A percentile compares a stretch with the other conserved stretches of the same genome.
Evolutionary conservation across 257 asterid species (phyloP).

Genomic region (Leonotis leonurus): DNA sequence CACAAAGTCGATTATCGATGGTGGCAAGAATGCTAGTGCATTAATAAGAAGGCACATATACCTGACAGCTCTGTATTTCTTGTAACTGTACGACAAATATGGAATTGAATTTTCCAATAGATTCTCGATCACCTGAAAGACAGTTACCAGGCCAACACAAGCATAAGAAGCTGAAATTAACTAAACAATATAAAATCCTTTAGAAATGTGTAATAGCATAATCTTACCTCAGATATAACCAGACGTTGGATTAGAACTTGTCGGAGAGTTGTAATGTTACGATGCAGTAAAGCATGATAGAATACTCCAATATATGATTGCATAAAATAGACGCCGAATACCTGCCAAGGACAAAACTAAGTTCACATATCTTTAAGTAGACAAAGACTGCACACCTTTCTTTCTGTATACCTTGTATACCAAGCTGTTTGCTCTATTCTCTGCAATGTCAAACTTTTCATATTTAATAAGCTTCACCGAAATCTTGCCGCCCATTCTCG

Average conservation of each 20-base stretch:
- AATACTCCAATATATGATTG: slow-evolving; percentile 90
- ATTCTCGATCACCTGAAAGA: slow-evolving; percentile 72
- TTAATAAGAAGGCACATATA: slow-evolving; percentile 17
- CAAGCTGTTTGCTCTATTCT: slow-evolving; percentile 77
- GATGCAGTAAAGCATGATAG: slow-evolving; percentile 88
- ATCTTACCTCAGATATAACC: slow-evolving; percentile 69
- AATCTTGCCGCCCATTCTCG: slow-evolving; percentile 71
- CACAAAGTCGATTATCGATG: neutral
- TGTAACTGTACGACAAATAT: slow-evolving; percentile 71
- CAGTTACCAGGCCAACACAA: neutral
- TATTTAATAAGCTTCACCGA: slow-evolving; percentile 74
- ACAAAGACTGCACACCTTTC: neutral
- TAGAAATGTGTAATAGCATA: neutral
- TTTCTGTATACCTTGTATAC: slow-evolving; percentile 69
- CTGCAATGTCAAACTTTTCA: slow-evolving; percentile 57
- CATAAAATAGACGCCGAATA: slow-evolving; percentile 94
- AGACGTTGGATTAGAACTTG: slow-evolving; percentile 81
- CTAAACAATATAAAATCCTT: neutral
- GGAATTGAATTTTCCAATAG: slow-evolving; percentile 83
- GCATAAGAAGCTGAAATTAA: neutral
- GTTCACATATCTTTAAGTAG: neutral
- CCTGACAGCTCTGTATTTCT: slow-evolving; percentile 70
- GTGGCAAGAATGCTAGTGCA: neutral
- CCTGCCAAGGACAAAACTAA: slow-evolving; percentile 38
- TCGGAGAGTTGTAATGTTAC: slow-evolving; percentile 84